Percentiles rank a stretch among this genome's conserved stretches.
Evolutionary conservation across 2,329 filamentous ascomycete species (phyloP).

Genomic region (Helotiales sp.): DNA sequence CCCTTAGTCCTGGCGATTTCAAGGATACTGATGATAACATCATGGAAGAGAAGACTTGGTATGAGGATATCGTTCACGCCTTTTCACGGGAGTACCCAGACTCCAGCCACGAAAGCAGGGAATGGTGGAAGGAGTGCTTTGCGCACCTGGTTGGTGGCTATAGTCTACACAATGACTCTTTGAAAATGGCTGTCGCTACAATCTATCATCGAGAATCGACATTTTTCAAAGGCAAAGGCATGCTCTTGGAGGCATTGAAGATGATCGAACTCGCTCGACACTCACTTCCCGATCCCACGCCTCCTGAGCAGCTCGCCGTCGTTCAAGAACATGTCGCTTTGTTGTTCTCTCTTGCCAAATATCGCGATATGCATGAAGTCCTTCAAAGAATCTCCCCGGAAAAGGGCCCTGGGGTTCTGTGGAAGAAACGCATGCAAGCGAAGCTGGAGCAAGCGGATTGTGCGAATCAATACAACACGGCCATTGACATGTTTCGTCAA

Average conservation of each 20-base stretch:
- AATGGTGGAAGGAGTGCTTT: constrained; percentile 38
- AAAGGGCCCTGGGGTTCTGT: constrained; percentile 24
- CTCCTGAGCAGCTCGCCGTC: constrained; percentile 29
- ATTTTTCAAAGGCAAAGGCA: constrained; percentile 32
- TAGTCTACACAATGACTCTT: constrained; percentile 28
- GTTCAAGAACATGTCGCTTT: constrained; percentile 33
- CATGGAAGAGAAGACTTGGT: constrained; percentile 34
- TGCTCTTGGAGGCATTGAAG: constrained; percentile 33
- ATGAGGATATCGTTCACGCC: constrained; percentile 31
- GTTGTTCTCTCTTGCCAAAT: constrained; percentile 32
- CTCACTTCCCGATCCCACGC: constrained; percentile 31
- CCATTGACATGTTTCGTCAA: constrained; percentile 28
- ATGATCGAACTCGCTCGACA: constrained; percentile 32
- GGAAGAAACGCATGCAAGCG: constrained; percentile 37
- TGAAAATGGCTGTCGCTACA: constrained; percentile 30
- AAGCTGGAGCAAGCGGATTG: constrained; percentile 34
- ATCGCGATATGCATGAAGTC: constrained; percentile 32
- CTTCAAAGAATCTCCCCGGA: constrained; percentile 29
- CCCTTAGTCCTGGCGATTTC: constrained; percentile 20
- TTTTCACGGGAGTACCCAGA: constrained; percentile 36
- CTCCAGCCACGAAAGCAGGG: constrained; percentile 26
- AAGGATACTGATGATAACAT: constrained; percentile 25
- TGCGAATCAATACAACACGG: constrained; percentile 30
- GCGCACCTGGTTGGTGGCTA: constrained; percentile 30
- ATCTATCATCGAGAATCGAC: constrained; percentile 35